A percentile compares a stretch with the other conserved stretches of the same genome.
Evolutionary conservation across 2,329 filamentous ascomycete genomes (phyloP).

Genomic region (Trichophyton rubrum): DNA sequence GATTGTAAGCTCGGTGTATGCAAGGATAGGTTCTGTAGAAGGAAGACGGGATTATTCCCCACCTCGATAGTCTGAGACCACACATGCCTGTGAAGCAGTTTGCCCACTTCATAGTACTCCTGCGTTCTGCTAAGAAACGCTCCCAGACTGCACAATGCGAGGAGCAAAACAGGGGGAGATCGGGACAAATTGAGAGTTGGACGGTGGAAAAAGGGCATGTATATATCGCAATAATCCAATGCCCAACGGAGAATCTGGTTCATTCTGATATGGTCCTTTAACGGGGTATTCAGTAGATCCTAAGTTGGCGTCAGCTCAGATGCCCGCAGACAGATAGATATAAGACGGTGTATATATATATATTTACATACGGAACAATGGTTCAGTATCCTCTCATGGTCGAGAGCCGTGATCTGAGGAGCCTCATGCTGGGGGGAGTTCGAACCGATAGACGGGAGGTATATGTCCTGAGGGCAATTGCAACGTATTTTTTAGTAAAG

Average conservation of each 20-base stretch:
- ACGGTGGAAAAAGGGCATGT: slow-evolving; percentile 16
- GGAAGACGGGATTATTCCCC: background rate
- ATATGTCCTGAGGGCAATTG: slow-evolving; percentile 6
- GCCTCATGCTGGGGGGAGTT: background rate
- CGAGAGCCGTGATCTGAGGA: slow-evolving; percentile 7
- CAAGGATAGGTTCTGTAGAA: background rate
- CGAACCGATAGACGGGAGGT: slow-evolving; percentile 7
- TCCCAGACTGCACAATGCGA: slow-evolving; percentile 14
- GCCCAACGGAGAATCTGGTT: slow-evolving; percentile 10
- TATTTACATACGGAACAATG: slow-evolving; percentile 11
- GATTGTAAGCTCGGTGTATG: background rate
- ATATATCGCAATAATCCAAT: slow-evolving; percentile 16
- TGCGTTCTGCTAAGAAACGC: slow-evolving; percentile 9
- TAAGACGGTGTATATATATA: background rate
- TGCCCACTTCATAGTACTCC: slow-evolving; percentile 10
- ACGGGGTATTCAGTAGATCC: slow-evolving; percentile 8
- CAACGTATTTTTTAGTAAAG: background rate
- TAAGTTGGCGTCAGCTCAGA: background rate
- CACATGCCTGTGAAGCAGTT: slow-evolving; percentile 12
- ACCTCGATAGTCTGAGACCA: slow-evolving; percentile 13
- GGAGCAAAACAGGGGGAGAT: slow-evolving; percentile 11
- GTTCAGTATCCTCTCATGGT: slow-evolving; percentile 11
- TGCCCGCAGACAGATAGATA: background rate
- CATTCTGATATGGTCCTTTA: slow-evolving; percentile 10
- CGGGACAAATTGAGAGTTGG: slow-evolving; percentile 13